Base-by-base conservation (phyloP, 495 filamentous ascomycete species). In the Lasiosphaeris hirsuta region DNA sequence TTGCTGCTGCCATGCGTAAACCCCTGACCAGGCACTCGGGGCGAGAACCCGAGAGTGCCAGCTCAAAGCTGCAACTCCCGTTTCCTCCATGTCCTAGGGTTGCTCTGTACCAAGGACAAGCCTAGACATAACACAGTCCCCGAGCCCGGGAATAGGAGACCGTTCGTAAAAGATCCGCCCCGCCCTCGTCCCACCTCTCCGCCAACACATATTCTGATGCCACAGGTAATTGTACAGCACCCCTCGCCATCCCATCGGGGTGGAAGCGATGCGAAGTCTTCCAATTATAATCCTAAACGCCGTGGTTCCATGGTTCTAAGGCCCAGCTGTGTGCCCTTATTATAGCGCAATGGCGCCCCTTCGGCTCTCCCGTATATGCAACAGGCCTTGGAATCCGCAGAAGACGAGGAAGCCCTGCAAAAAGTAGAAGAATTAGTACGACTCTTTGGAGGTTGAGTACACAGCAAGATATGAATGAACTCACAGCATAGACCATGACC, bases 401-500 rank as follows among this genome's bases (percentile, higher is more conserved):
- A 95, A 96, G 47, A 94, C 82, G 55, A 96, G 83, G 77, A 96
- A 96, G 0, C 80, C 84, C 91, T 96, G 51, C 49, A n/a, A 7
- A 51, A 11, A 13, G 37, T 43, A 13, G 7, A 10, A 40, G 3
- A 2, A 54, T 65, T 37, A 67, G 64, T 34, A 59, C 23, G n/a
- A 30, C 5, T 30, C 23, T 30, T 30, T 37, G 2, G 39, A 7
- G 40, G 3, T 19, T 34, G n/a, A 17, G 11, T 7, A 7, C 10
- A 18, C 8, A 56, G 17, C 0, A 19, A 37, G 36, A 10, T 4
- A 41, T 0, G 14, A 36, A 43, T n/a, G 10, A 13, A 56, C 89
- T 57, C 86, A 96, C 90, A 63, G 75, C 81, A 66, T 96, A 96
- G 59, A 96, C 86, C 34, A 89, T 74, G 18, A 96, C 90, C 50